phyloP scores from a whole-genome alignment of 441 rosid genomes.

The Breynia disticha region DNA sequence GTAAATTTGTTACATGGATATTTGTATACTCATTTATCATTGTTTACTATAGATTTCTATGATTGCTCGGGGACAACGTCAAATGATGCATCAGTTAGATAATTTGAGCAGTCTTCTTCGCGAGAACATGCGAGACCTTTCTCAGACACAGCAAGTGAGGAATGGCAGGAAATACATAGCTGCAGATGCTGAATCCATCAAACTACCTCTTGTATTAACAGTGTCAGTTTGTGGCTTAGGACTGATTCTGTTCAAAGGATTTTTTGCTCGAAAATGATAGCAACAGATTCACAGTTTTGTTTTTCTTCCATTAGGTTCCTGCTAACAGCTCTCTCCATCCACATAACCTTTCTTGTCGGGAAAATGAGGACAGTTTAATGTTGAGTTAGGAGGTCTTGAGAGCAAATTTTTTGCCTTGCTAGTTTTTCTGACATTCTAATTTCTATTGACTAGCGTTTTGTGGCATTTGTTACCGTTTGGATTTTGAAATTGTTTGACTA shows the following conservation, averaged over 20 bases:
- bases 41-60: conserved; percentile 39
- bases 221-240: conserved; percentile 61
- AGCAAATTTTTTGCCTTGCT: conserved; percentile 18
- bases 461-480: too few species aligned
- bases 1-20: background rate
- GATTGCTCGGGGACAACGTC: conserved; percentile 63
- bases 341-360: conserved; percentile 19
- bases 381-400: conserved; percentile 11
- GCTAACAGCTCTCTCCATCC: too few species aligned
- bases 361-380: conserved; percentile 6
- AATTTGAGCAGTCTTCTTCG: conserved; percentile 48
- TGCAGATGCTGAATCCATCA: conserved; percentile 25
- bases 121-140: conserved; percentile 37
- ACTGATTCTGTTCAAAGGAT: conserved; percentile 36
- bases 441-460: too few species aligned
- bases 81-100: conserved; percentile 68
- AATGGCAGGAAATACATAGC: conserved; percentile 21
- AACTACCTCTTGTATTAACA: conserved; percentile 39
- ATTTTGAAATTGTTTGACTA: too few species aligned
- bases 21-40: conserved; percentile 6
- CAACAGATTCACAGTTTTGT: conserved; percentile 5
- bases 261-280: conserved; percentile 30
- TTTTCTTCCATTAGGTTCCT: background rate
- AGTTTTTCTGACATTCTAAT: background rate
- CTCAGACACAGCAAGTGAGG: conserved; percentile 19